Evolutionary conservation across 805 yeast species (phyloP), one percentile per base, ranked within the genome.

Genomic region (Yueomyces sinensis): DNA sequence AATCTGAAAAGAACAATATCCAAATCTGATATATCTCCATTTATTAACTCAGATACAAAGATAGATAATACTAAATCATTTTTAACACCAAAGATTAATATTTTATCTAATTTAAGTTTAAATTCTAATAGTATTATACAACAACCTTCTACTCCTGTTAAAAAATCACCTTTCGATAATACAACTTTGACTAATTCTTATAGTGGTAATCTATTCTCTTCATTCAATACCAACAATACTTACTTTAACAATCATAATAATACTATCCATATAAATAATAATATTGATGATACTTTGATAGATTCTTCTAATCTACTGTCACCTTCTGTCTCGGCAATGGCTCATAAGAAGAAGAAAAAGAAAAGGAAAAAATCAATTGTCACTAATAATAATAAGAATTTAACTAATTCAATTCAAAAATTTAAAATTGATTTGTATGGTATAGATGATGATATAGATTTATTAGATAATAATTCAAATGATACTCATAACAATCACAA

Each of bases 341-440:
- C n/a, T n/a, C n/a, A n/a, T n/a, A n/a, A n/a, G n/a, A n/a, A n/a
- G 6, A 42, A 25, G 1, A 53, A 42, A 47, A 52, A 7, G 24
- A 20, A 20, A 20, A 20, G 11, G 24, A 20, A 11, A 7, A 7
- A 20, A 20, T 7, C 11, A 20, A 20, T 20, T 20, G 49, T 35
- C 34, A 49, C 36, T 25, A 25, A 25, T 9, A 51, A 47, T 30
- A 57, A 55, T 35, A 44, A 41, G 15, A 58, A 52, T 32, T 37
- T 57, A 29, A 48, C 56, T 6, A 47, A 47, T 27, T 52, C 52
- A 34, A 38, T 57, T 27, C 59, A 56, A 41, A 58, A 54, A 36
- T 48, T 57, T 27, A 57, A 59, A 2, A 56, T 54, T 38, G 62
- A 57, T 35, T 38, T 57, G 20, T 57, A 57, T 31, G 62, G 62